Percentiles rank a stretch among this genome's conserved stretches.
Conservation (phyloP, 1,284 basidiomycete genomes). For the Leccinum griseonigrum region DNA sequence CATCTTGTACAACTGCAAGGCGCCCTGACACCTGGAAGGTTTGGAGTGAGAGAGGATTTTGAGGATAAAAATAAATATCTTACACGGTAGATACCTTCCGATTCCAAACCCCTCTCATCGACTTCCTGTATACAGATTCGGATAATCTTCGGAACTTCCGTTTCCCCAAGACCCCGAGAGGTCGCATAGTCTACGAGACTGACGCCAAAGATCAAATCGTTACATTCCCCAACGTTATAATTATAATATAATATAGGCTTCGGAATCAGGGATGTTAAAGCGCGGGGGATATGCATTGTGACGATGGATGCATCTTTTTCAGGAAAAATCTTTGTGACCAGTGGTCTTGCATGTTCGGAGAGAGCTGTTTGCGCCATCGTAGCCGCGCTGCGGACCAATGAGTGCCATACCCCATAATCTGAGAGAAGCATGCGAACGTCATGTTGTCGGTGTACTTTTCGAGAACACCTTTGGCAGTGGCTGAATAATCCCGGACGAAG, state of each 20-base stretch:
- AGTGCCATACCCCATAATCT: constrained; percentile 10
- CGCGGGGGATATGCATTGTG: constrained; percentile 52
- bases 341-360: constrained; percentile 51
- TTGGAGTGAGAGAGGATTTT: constrained; percentile 5
- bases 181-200: constrained; percentile 91
- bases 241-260: constrained; percentile 74
- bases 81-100: constrained; percentile 85
- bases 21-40: constrained; percentile 73
- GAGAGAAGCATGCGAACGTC: constrained; percentile 45
- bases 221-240: constrained; percentile 84
- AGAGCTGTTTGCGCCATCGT: constrained; percentile 67
- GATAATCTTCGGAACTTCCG: constrained; percentile 82
- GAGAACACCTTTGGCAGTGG: constrained; percentile 62
- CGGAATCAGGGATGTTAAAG: constrained; percentile 60
- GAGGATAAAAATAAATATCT: constrained; percentile 20
- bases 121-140: constrained; percentile 84
- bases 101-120: constrained; percentile 75
- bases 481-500: constrained; percentile 76
- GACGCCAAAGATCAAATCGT: constrained; percentile 90
- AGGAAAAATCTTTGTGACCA: constrained; percentile 66
- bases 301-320: constrained; percentile 65
- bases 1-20: constrained; percentile 81
- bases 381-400: constrained; percentile 52
- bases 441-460: constrained; percentile 77
- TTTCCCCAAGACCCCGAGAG: constrained; percentile 70